A percentile compares a stretch with the other conserved stretches of the same genome.
phyloP scores from a whole-genome alignment of 768 basidiomycete species.

The Tulasnella calospora region DNA sequence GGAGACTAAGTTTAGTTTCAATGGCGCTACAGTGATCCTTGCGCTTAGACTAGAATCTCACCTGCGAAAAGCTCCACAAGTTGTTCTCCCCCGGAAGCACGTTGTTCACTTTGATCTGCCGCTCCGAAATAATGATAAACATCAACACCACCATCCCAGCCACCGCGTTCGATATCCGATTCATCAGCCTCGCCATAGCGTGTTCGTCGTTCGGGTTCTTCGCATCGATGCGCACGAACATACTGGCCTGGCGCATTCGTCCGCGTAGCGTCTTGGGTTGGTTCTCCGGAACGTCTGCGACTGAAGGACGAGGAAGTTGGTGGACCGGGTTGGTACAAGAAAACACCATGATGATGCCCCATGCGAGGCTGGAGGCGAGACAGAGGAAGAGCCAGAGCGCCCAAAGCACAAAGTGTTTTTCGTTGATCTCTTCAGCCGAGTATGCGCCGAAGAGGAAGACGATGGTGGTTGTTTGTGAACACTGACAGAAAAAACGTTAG shows the following conservation, averaged over 20 bases:
- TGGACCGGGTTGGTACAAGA: slow-evolving; percentile 7
- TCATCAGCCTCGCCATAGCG: background rate
- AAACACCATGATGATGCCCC: slow-evolving; percentile 11
- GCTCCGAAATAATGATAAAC: slow-evolving; percentile 10
- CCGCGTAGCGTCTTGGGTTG: background rate
- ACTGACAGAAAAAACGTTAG: background rate
- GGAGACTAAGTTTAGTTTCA: background rate
- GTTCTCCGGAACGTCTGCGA: background rate
- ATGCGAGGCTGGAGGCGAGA: background rate
- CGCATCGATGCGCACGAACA: slow-evolving; percentile 1
- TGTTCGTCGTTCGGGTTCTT: background rate
- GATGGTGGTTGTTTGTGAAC: slow-evolving; percentile 7
- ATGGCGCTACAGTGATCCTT: no score
- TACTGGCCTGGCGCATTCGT: background rate
- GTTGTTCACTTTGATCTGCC: slow-evolving; percentile 19
- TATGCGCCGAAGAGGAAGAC: slow-evolving; percentile 12
- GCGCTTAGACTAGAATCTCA: background rate
- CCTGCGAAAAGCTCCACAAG: slow-evolving; percentile 21
- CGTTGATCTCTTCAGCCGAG: slow-evolving; percentile 10
- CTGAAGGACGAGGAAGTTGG: background rate
- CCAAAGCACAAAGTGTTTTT: slow-evolving; percentile 9
- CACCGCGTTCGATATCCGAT: background rate
- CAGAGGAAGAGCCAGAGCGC: slow-evolving; percentile 20
- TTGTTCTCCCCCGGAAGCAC: slow-evolving; percentile 7
- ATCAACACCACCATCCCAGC: slow-evolving; percentile 4